A percentile compares a stretch with the other conserved stretches of the same genome.
phyloP scores from a whole-genome alignment of 768 basidiomycete species.

The Mrakia gelida region DNA sequence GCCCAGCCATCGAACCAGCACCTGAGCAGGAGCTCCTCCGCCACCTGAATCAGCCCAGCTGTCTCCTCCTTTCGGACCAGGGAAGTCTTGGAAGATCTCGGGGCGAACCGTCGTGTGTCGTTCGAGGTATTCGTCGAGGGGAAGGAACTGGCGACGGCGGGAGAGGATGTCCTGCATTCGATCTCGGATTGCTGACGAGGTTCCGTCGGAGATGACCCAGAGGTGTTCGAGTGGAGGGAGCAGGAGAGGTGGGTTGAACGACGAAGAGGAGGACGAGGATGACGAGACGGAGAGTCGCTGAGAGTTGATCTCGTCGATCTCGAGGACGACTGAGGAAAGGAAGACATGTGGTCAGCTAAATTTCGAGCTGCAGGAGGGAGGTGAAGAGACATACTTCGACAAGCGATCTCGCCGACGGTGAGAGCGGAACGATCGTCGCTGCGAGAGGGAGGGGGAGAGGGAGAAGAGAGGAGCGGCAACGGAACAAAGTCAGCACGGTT shows the following conservation, averaged over 20 bases:
- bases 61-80: neutral
- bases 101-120: constrained; percentile 17
- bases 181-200: constrained; percentile 2
- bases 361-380: neutral
- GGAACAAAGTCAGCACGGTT: no score
- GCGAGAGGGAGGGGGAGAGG: neutral
- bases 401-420: constrained; percentile 27
- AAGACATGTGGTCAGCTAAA: neutral
- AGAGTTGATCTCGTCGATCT: constrained; percentile 15
- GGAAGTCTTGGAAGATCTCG: constrained; percentile 9
- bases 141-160: constrained; percentile 26
- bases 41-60: neutral
- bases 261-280: neutral
- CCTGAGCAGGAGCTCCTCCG: neutral
- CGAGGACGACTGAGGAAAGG: constrained; percentile 18
- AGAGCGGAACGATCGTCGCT: constrained; percentile 18
- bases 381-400: constrained; percentile 8
- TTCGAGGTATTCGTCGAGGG: constrained; percentile 30
- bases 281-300: neutral
- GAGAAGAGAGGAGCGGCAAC: no score
- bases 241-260: neutral
- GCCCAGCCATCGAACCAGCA: constrained; percentile 26
- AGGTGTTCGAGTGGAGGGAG: constrained; percentile 25
- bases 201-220: constrained; percentile 24
- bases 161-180: constrained; percentile 26